Percentiles rank a stretch among this genome's conserved stretches.
Conservation (phyloP, 2,329 filamentous ascomycete species). For the Hymenoscyphus scutula region DNA sequence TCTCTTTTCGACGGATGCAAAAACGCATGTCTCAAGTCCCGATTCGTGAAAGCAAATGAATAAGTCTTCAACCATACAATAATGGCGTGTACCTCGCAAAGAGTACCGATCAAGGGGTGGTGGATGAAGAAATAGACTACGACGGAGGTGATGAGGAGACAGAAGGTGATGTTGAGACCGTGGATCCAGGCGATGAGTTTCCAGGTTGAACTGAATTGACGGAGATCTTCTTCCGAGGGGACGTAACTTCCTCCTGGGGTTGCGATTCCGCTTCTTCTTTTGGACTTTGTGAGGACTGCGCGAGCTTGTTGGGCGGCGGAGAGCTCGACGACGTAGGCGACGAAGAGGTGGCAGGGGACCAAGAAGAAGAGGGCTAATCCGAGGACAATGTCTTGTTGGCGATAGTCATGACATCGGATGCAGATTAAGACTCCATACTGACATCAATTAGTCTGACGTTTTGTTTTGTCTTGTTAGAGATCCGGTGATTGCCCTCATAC, state of each 20-base stretch:
- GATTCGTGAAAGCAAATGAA: conserved; percentile 94
- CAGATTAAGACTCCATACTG: conserved; percentile 93
- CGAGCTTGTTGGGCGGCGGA: conserved; percentile 78
- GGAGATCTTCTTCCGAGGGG: conserved; percentile 43
- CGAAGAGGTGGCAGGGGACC: conserved; percentile 85
- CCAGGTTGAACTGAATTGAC: conserved; percentile 77
- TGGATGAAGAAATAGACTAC: conserved; percentile 89
- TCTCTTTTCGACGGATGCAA: conserved; percentile 70
- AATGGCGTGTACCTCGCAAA: conserved; percentile 87
- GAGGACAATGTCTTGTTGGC: conserved; percentile 70
- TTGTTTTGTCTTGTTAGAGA: no score
- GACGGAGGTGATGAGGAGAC: conserved; percentile 75
- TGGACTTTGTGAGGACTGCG: conserved; percentile 57
- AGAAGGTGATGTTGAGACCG: conserved; percentile 77
- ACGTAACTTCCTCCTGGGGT: conserved; percentile 36
- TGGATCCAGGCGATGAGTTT: conserved; percentile 76
- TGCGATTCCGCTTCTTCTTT: conserved; percentile 38
- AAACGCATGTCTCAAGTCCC: conserved; percentile 88
- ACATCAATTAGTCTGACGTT: conserved; percentile 23
- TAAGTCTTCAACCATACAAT: conserved; percentile 96
- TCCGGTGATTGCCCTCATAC: no score
- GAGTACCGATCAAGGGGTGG: conserved; percentile 88
- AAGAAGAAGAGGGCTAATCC: conserved; percentile 78
- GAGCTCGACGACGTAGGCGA: conserved; percentile 86
- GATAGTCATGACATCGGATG: conserved; percentile 84